Evolutionary conservation across 2,329 filamentous ascomycete species (phyloP).

Genomic region (Penicillium sp.): DNA sequence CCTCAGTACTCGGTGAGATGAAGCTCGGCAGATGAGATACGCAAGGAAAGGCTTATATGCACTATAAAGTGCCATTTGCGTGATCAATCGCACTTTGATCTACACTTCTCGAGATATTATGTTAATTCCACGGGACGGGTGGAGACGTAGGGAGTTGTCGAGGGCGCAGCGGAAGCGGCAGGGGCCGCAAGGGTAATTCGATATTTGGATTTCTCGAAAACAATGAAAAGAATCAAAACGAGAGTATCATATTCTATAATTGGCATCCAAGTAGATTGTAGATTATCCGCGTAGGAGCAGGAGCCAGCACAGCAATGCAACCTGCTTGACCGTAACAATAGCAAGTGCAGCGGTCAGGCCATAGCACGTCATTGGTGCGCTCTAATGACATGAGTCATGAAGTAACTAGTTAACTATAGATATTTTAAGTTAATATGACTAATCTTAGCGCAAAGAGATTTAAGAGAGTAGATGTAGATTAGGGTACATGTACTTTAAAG

Average conservation of each 20-base stretch:
- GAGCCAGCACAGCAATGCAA: not conserved
- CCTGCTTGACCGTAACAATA: not conserved
- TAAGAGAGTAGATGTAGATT: not conserved
- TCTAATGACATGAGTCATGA: not conserved
- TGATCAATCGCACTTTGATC: not conserved
- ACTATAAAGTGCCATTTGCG: not conserved
- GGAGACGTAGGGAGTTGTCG: not conserved
- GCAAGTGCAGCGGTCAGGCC: not conserved
- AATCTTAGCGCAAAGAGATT: not conserved
- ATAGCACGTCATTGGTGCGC: not conserved
- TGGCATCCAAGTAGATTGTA: too few relatives aligned
- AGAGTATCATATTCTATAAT: not conserved
- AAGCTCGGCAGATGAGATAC: not conserved
- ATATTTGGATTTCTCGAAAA: not conserved
- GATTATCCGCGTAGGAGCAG: not conserved
- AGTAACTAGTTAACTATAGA: too few relatives aligned
- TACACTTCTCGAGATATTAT: not conserved
- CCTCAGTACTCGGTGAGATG: not conserved
- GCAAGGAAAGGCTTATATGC: not conserved
- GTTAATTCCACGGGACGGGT: not conserved
- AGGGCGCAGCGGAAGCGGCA: not conserved
- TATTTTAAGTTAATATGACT: too few relatives aligned
- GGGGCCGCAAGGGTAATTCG: not conserved
- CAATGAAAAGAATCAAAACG: too few relatives aligned
- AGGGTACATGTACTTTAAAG: not conserved